phyloP scores from a whole-genome alignment of 805 yeast genomes.

The Metschnikowia chrysomelidarum region DNA sequence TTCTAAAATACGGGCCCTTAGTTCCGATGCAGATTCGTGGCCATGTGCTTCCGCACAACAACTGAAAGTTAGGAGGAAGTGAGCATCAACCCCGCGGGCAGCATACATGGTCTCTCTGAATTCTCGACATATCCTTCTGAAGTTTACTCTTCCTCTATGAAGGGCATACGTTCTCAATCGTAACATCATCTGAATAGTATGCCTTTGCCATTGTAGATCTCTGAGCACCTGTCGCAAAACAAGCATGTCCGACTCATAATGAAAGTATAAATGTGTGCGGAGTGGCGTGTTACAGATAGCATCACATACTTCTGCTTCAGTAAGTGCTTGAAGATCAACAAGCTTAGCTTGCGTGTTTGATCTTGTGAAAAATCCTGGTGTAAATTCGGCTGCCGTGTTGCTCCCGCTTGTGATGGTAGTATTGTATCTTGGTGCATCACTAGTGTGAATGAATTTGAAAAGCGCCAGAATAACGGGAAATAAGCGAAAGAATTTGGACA shows the following conservation, averaged over 20 bases:
- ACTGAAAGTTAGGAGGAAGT: not conserved
- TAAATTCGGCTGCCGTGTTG: no score
- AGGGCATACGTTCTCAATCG: not conserved
- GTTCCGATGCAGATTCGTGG: slow-evolving; percentile 3
- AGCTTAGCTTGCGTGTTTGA: no score
- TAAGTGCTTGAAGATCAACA: not conserved
- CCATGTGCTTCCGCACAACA: not conserved
- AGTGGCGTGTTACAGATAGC: slow-evolving; percentile 5
- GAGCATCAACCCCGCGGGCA: slow-evolving; percentile 2
- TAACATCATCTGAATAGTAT: not conserved
- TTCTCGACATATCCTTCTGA: not conserved
- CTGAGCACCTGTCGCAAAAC: slow-evolving; percentile 5
- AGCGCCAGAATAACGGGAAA: no score
- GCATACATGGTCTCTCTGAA: slow-evolving; percentile 1
- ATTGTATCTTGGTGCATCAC: no score
- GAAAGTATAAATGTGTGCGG: not conserved
- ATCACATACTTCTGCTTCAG: slow-evolving; percentile 1
- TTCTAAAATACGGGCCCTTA: no score
- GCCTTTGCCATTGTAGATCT: not conserved
- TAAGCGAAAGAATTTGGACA: no score
- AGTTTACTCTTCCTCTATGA: not conserved
- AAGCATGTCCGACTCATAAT: slow-evolving; percentile 8
- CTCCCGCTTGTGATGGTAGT: no score
- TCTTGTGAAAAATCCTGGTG: no score
- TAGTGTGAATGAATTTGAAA: no score